Percentiles rank a stretch among this genome's conserved stretches.
These are phyloP conservation scores for Globisporangium cylindrosporum DNA, from an alignment of 352 stramenopile genomes.

Conservation along the genomic window DNA sequence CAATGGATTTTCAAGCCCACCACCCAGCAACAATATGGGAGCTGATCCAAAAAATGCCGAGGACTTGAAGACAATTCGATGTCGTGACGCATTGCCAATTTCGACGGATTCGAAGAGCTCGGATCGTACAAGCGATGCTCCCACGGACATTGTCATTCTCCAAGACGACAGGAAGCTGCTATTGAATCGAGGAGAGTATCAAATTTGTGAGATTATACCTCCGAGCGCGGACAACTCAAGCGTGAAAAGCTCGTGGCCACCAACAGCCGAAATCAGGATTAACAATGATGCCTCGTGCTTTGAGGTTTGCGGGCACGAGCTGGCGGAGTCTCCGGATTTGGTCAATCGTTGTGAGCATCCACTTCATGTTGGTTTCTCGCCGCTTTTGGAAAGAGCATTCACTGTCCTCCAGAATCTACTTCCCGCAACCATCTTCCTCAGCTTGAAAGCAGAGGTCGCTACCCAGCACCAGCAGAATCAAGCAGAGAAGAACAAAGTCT, in stretches of 20 bases:
- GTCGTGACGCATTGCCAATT: conserved; percentile 43
- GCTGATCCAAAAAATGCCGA: not conserved
- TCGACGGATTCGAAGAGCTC: not conserved
- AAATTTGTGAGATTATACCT: conserved; percentile 32
- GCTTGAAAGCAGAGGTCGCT: conserved; percentile 12
- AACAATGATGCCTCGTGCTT: conserved; percentile 25
- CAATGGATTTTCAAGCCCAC: not conserved
- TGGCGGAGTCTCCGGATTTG: conserved; percentile 15
- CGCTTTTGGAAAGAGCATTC: conserved; percentile 36
- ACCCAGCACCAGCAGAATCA: not conserved
- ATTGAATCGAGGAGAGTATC: conserved; percentile 31
- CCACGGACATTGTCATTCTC: conserved; percentile 45
- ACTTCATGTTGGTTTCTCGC: conserved; percentile 27
- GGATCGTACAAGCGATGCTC: not conserved
- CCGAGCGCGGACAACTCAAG: conserved; percentile 8
- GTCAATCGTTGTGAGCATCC: conserved; percentile 44
- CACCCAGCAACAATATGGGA: not conserved
- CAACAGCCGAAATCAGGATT: conserved; percentile 26
- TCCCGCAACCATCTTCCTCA: conserved; percentile 16
- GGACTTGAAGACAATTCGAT: conserved; percentile 24
- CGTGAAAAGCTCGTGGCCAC: conserved; percentile 11
- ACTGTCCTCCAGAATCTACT: conserved; percentile 28
- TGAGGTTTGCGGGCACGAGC: conserved; percentile 27
- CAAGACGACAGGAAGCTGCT: conserved; percentile 26
- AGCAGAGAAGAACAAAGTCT: not conserved